A percentile compares a stretch with the other conserved stretches of the same genome.
phyloP scores from a whole-genome alignment of 768 basidiomycete genomes.

The Podaxis carcinomalis region DNA sequence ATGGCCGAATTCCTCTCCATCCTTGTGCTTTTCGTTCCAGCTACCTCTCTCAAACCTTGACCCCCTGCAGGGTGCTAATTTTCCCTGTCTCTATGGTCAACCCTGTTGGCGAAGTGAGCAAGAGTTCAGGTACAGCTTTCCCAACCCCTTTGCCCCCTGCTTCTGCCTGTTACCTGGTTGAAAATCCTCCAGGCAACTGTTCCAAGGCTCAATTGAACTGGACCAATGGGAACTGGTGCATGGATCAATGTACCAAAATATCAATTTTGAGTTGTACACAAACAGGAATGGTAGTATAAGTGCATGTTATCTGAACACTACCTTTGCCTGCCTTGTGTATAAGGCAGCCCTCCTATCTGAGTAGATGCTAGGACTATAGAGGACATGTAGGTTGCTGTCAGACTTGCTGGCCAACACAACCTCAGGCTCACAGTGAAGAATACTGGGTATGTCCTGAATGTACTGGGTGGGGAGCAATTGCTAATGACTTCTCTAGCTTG shows the following conservation, averaged over 20 bases:
- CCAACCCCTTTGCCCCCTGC: background rate
- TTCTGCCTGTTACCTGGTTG: background rate
- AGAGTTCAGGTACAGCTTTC: background rate
- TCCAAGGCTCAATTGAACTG: background rate
- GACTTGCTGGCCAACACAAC: conserved; percentile 31
- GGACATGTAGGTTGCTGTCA: conserved; percentile 38
- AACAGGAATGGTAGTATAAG: background rate
- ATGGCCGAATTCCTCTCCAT: background rate
- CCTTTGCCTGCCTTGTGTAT: conserved; percentile 33
- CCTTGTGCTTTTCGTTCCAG: background rate
- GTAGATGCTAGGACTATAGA: conserved; percentile 32
- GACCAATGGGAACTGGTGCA: background rate
- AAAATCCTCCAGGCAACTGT: background rate
- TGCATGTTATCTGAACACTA: background rate
- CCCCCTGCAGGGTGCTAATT: background rate
- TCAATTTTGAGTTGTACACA: background rate
- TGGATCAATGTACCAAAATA: background rate
- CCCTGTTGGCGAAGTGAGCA: conserved; percentile 37
- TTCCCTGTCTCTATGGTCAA: conserved; percentile 31
- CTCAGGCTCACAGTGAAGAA: conserved; percentile 35
- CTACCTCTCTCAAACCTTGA: background rate
- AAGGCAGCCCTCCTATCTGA: conserved; percentile 36
- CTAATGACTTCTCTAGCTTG: conserved; percentile 18
- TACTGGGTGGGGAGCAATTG: background rate
- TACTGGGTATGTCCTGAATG: conserved; percentile 19